Evolutionary conservation across 2,329 filamentous ascomycete genomes (phyloP).

Genomic region (Trichoderma semiorbis): DNA sequence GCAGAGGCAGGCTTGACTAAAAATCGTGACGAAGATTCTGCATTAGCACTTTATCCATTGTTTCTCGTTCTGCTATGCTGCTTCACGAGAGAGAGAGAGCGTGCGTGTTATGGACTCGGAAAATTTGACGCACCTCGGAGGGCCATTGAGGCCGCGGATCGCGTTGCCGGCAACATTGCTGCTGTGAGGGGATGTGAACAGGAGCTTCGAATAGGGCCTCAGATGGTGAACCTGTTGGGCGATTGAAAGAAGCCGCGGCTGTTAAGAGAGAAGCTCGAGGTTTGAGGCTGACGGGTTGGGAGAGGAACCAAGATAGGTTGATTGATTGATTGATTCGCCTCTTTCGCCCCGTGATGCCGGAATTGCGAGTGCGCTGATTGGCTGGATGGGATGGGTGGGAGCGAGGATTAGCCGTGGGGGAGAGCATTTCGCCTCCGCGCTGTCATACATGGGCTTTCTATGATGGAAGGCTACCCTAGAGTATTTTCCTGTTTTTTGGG

Average conservation of each 20-base stretch:
- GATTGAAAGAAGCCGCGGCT: neutral
- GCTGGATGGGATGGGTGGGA: slow-evolving; percentile 14
- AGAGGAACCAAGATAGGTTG: neutral
- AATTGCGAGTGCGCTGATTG: slow-evolving; percentile 34
- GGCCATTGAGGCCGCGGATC: slow-evolving; percentile 51
- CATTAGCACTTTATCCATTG: neutral
- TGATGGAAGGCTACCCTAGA: neutral
- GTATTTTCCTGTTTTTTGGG: neutral
- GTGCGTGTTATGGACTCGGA: too few relatives aligned
- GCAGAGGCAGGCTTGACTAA: slow-evolving; percentile 64
- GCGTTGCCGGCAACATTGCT: slow-evolving; percentile 48
- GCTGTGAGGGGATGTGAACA: neutral
- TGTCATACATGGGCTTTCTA: neutral
- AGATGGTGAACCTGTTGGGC: slow-evolving; percentile 17
- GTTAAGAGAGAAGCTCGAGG: slow-evolving; percentile 9
- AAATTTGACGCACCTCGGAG: slow-evolving; percentile 45
- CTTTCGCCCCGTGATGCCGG: slow-evolving; percentile 23
- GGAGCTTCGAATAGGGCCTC: slow-evolving; percentile 21
- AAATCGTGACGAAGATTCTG: neutral
- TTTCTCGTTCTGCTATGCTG: neutral
- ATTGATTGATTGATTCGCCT: slow-evolving; percentile 28
- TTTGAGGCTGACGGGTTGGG: slow-evolving; percentile 26
- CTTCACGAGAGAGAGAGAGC: neutral
- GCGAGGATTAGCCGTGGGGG: slow-evolving; percentile 31
- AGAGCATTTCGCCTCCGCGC: neutral